Evolutionary conservation across 805 yeast genomes (phyloP), one percentile per base, ranked within the genome.

Genomic region (Henningerozyma blattae): DNA sequence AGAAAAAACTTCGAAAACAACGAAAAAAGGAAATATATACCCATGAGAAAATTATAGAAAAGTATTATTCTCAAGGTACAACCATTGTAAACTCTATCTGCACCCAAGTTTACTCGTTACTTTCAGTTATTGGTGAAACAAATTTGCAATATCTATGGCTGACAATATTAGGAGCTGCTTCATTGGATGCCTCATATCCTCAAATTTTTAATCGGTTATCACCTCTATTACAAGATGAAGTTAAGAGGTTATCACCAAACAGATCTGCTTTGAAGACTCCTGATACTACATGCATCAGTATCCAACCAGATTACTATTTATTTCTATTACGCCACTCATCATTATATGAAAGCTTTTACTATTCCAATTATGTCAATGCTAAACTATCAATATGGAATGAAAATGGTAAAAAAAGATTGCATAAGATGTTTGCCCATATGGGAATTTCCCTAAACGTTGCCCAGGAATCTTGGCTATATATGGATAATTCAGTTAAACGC

Each of bases 401-500:
- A 48, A 87, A 81, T 37, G 98, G 99, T 5, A 71, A 78, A 43
- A 85, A 83, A 50, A 71, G 76, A 43, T 62, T 91, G 33, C 94
- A 87, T 52, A 85, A 86, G 46, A 68, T 91, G 72, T 84, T 91
- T 61, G 98, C 98, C 2, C 73, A 81, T 46, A 91, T 93, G 95
- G 98, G 98, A 6, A 79, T 91, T 5, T 78, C 95, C 1, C 63
- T 91, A 31, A 78, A 75, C 5, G 77, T 79, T n/a, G 91, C 97
- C 0, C 80, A 77, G 48, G 95, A 91, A 54, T 76, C 76, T 36
- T 91, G 97, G 97, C 66, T 79, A 18, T 93, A 89, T 53, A 74
- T 89, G 77, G 91, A 85, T 51, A 72, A 82, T 26, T 67, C 69
- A 8, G 64, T 89, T 33, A 93, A 91, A 53, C 73, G 77, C 36